Conservation (phyloP, 495 filamentous ascomycete genomes). For the Amniculicola lignicola region DNA sequence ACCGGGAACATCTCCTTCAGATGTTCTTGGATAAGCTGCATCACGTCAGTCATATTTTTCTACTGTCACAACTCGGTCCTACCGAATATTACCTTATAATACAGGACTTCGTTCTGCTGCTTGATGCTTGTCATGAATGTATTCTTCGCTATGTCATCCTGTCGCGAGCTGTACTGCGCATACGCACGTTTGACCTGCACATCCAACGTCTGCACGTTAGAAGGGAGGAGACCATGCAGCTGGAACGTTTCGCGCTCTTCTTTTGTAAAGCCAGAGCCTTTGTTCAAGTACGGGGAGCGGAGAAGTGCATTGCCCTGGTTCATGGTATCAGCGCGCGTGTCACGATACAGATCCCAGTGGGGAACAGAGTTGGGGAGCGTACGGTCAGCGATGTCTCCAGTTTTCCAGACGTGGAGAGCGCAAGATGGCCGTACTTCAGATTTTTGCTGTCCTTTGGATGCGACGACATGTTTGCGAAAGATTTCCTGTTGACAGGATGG, state of each 20-base stretch:
- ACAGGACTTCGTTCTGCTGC: conserved; percentile 78
- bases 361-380: neutral
- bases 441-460: neutral
- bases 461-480: neutral
- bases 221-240: conserved; percentile 68
- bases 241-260: conserved; percentile 68
- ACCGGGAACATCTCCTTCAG: conserved; percentile 83
- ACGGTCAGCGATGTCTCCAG: neutral
- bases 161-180: conserved; percentile 64
- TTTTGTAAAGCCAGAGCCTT: conserved; percentile 71
- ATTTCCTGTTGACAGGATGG: neutral
- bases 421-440: neutral
- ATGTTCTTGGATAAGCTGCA: conserved; percentile 59
- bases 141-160: conserved; percentile 68
- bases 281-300: conserved; percentile 72
- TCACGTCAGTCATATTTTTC: too few relatives aligned
- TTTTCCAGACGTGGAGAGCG: neutral
- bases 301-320: conserved; percentile 60
- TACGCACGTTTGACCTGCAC: conserved; percentile 77
- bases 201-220: conserved; percentile 71
- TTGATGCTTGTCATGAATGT: conserved; percentile 79
- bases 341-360: neutral
- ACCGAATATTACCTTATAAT: conserved; percentile 55
- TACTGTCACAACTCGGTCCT: neutral
- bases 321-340: conserved; percentile 1